Base-by-base conservation (phyloP, 306 rosid species). In the Quercus gilva region DNA sequence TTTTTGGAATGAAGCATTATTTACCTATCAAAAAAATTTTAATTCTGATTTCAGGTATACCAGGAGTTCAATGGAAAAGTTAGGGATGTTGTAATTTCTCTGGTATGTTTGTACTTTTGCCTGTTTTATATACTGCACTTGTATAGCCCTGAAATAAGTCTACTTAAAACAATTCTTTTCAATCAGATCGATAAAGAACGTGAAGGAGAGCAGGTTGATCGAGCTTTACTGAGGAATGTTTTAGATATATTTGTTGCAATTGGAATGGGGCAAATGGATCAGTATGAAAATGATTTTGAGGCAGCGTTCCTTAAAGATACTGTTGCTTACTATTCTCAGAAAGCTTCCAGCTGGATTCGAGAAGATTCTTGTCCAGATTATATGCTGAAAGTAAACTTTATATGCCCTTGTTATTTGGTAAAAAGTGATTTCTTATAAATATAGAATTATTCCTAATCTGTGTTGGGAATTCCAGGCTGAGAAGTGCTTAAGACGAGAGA, bases 141-240 rank as follows among this genome's bases (percentile, higher is more conserved):
- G 6, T 68, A 35, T 35, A 35, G 52, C 20, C 37, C 52, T 10
- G 25, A 37, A 18, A 68, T n/a, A 9, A 68, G 49, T 68, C 35
- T 19, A 67, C 26, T 67, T 35, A 19, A 35, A 33, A 7, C 5
- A 6, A 18, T 19, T 57, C 10, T 11, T n/a, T 33, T 19, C 8
- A 19, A 68, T 75, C 77, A 89, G 98, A 88, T 89, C 71, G 88
- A 80, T 78, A 83, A 80, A 70, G 88, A 87, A 70, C 87, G 85
- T 35, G 92, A 90, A 57, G 94, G 89, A 79, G 89, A 85, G 85
- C 83, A 88, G 79, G 87, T 91, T 58, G 92, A 93, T 68, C 80
- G 74, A 75, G 86, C 86, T 81, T 69, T 93, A 69, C 69, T 91
- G 72, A 88, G 87, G 75, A 83, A 88, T 73, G 83, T 87, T 57